These are phyloP conservation scores for Plasmopara halstedii DNA, from an alignment of 352 stramenopile species.

Conservation along the genomic window DNA sequence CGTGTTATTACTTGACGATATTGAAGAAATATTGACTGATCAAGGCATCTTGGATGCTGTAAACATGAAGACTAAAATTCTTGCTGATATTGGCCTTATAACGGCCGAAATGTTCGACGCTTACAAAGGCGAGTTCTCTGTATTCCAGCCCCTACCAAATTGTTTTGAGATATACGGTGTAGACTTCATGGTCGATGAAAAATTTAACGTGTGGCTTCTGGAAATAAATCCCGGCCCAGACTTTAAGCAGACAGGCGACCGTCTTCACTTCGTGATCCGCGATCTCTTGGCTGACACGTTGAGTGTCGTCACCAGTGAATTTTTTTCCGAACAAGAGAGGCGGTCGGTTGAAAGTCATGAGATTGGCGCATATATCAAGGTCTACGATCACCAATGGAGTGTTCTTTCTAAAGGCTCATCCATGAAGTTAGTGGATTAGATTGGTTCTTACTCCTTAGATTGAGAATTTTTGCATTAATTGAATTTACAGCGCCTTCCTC, in stretches of 20 bases:
- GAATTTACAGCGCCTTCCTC: not conserved
- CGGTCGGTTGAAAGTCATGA: slow-evolving; percentile 8
- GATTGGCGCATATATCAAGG: slow-evolving; percentile 37
- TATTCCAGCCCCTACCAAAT: slow-evolving; percentile 59
- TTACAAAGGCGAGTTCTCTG: slow-evolving; percentile 67
- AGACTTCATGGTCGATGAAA: slow-evolving; percentile 66
- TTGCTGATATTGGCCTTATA: slow-evolving; percentile 50
- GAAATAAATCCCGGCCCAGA: slow-evolving; percentile 74
- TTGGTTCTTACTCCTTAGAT: not conserved
- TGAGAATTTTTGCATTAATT: slow-evolving; percentile 8
- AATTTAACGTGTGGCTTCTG: slow-evolving; percentile 61
- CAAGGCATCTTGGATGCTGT: slow-evolving; percentile 29
- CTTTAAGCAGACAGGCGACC: slow-evolving; percentile 65
- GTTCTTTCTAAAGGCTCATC: slow-evolving; percentile 36
- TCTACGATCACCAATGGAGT: slow-evolving; percentile 54
- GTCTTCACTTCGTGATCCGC: slow-evolving; percentile 51
- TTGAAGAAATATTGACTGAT: slow-evolving; percentile 43
- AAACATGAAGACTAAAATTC: slow-evolving; percentile 45
- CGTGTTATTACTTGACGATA: slow-evolving; percentile 48
- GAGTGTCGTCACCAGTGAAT: slow-evolving; percentile 42
- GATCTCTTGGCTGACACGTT: slow-evolving; percentile 57
- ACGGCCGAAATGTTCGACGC: slow-evolving; percentile 56
- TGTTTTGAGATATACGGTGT: slow-evolving; percentile 76
- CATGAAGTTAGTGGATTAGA: slow-evolving; percentile 49
- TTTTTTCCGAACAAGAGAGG: slow-evolving; percentile 28